These are phyloP conservation scores for Cenococcum geophilum DNA, from an alignment of 495 filamentous ascomycete genomes.

Conservation along the genomic window DNA sequence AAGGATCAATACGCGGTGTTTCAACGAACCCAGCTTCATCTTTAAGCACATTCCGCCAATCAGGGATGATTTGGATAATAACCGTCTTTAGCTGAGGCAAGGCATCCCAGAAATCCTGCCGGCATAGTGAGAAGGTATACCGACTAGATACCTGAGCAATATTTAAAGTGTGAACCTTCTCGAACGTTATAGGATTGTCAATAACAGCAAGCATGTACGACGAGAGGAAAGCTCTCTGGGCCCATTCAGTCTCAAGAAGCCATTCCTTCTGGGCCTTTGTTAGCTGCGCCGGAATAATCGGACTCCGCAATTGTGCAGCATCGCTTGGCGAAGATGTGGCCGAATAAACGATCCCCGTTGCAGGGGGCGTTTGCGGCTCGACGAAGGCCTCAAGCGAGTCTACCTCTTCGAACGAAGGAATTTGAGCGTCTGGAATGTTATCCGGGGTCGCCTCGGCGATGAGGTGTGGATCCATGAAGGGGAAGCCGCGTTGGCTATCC, in stretches of 20 bases:
- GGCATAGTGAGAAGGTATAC: conserved; percentile 42
- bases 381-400: conserved; percentile 11
- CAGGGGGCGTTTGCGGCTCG: conserved; percentile 1
- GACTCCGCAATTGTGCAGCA: conserved; percentile 10
- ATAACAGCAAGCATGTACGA: conserved; percentile 50
- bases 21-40: conserved; percentile 38
- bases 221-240: conserved; percentile 52
- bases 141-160: conserved; percentile 49
- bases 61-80: conserved; percentile 46
- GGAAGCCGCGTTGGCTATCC: conserved; percentile 9
- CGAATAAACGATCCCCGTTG: conserved; percentile 14
- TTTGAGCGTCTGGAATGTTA: conserved; percentile 8
- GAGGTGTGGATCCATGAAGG: conserved; percentile 21
- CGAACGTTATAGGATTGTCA: conserved; percentile 44
- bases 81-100: conserved; percentile 44
- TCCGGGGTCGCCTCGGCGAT: conserved; percentile 10
- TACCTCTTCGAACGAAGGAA: conserved; percentile 19
- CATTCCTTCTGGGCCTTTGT: conserved; percentile 51
- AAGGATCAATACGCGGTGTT: conserved; percentile 40
- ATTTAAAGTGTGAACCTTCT: conserved; percentile 43
- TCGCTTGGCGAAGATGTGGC: conserved; percentile 12
- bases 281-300: conserved; percentile 43
- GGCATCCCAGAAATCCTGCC: conserved; percentile 48
- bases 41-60: conserved; percentile 48
- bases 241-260: conserved; percentile 53